phyloP scores from a whole-genome alignment of 345 rosid species.

The Salix exigua region DNA sequence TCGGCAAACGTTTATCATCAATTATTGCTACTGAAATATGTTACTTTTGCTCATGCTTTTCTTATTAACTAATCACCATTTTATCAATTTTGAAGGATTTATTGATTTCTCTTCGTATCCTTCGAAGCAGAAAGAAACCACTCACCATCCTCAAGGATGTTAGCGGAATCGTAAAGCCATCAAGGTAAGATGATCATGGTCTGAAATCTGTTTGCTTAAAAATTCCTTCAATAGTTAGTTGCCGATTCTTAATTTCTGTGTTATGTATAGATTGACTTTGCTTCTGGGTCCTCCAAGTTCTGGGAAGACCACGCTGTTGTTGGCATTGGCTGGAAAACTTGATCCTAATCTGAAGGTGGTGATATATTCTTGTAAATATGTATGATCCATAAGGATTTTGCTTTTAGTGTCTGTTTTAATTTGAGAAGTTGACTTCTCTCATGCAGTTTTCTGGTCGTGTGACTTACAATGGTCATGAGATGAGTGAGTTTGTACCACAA shows the following conservation, averaged over 20 bases:
- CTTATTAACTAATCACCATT: not conserved
- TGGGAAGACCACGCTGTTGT: slow-evolving; percentile 73
- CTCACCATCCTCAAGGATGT: slow-evolving; percentile 61
- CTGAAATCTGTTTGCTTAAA: slow-evolving; percentile 2
- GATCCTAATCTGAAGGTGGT: slow-evolving; percentile 51
- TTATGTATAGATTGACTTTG: slow-evolving; percentile 53
- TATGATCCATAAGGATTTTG: not conserved
- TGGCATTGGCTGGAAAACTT: slow-evolving; percentile 80
- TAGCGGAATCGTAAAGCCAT: slow-evolving; percentile 71
- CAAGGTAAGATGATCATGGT: slow-evolving; percentile 36
- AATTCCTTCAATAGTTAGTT: not conserved
- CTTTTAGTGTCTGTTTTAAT: not conserved
- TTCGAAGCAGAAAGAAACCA: slow-evolving; percentile 49
- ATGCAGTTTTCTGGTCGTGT: slow-evolving; percentile 54
- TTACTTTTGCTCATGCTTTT: not conserved
- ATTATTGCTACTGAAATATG: not conserved
- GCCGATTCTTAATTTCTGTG: not conserved
- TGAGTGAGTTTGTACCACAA: slow-evolving; percentile 59
- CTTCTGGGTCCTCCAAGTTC: slow-evolving; percentile 88
- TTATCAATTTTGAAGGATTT: slow-evolving; percentile 17
- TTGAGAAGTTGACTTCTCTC: not conserved
- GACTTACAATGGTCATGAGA: slow-evolving; percentile 57
- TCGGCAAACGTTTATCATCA: not conserved
- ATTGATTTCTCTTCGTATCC: slow-evolving; percentile 27
- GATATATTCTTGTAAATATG: not conserved